Evolutionary conservation across 805 yeast genomes (phyloP).

Genomic region (Candida endomychidarum): DNA sequence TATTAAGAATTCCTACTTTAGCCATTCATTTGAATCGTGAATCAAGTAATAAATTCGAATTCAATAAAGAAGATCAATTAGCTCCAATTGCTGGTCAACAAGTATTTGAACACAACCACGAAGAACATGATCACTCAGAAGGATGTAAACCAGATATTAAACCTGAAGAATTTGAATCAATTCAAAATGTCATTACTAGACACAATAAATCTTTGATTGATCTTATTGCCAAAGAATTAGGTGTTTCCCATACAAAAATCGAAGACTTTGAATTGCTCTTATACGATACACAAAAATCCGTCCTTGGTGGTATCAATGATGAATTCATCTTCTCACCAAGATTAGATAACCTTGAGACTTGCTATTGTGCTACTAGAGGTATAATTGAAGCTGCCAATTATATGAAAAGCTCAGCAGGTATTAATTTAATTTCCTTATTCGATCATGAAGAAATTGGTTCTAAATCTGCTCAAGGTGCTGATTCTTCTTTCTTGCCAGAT

Average conservation of each 20-base stretch:
- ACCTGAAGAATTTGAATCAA: constrained; percentile 59
- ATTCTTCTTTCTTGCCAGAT: constrained; percentile 84
- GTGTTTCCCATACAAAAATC: constrained; percentile 53
- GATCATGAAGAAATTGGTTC: constrained; percentile 98
- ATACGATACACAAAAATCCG: constrained; percentile 80
- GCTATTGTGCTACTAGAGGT: constrained; percentile 77
- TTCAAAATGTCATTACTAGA: constrained; percentile 64
- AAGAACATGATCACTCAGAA: constrained; percentile 20
- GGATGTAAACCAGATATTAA: constrained; percentile 51
- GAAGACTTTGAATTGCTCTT: constrained; percentile 89
- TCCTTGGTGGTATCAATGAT: constrained; percentile 83
- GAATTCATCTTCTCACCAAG: constrained; percentile 93
- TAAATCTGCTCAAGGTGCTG: constrained; percentile 93
- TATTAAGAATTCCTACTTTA: constrained; percentile 88
- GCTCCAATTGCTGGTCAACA: constrained; percentile 78
- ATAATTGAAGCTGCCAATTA: constrained; percentile 53
- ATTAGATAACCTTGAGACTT: constrained; percentile 85
- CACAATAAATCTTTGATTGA: constrained; percentile 74
- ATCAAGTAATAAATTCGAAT: constrained; percentile 75
- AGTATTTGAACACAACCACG: constrained; percentile 5
- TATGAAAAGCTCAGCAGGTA: constrained; percentile 51
- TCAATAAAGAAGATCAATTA: constrained; percentile 84
- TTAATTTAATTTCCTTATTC: constrained; percentile 76
- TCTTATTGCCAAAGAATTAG: constrained; percentile 65
- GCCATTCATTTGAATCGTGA: constrained; percentile 89